These are phyloP conservation scores for Pyracantha coccinea DNA, from an alignment of 331 rosid species.

Conservation along the genomic window DNA sequence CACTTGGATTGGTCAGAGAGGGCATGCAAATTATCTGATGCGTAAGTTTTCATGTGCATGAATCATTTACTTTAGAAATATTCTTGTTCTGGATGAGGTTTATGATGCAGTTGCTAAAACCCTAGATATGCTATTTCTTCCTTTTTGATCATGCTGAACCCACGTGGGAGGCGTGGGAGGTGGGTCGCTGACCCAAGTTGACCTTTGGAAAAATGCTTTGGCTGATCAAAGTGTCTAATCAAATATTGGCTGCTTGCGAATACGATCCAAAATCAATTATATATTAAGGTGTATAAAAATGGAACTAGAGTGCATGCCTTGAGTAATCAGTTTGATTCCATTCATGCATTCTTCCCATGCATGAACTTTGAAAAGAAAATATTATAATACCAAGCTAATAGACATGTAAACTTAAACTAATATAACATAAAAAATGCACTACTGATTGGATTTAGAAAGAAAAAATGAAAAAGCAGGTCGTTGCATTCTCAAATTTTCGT, in stretches of 20 bases:
- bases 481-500: neutral
- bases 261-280: neutral
- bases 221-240: neutral
- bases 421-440: neutral
- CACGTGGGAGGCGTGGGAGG: constrained; percentile 20
- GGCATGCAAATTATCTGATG: neutral
- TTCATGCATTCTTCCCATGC: neutral
- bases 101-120: neutral
- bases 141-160: neutral
- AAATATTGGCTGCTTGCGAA: neutral
- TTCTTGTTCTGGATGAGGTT: constrained; percentile 13
- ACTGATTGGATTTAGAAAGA: neutral
- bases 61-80: constrained; percentile 5
- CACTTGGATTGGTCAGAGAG: neutral
- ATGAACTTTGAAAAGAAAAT: neutral
- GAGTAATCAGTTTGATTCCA: neutral
- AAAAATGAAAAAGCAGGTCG: neutral
- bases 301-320: neutral
- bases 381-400: neutral
- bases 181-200: neutral
- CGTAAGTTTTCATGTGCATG: neutral
- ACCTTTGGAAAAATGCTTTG: neutral
- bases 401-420: neutral
- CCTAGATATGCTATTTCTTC: neutral
- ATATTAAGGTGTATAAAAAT: neutral